Percentiles rank a stretch among this genome's conserved stretches.
These are phyloP conservation scores for Tetrahymena borealis DNA, from an alignment of 73 alveolate genomes.

Conservation along the genomic window DNA sequence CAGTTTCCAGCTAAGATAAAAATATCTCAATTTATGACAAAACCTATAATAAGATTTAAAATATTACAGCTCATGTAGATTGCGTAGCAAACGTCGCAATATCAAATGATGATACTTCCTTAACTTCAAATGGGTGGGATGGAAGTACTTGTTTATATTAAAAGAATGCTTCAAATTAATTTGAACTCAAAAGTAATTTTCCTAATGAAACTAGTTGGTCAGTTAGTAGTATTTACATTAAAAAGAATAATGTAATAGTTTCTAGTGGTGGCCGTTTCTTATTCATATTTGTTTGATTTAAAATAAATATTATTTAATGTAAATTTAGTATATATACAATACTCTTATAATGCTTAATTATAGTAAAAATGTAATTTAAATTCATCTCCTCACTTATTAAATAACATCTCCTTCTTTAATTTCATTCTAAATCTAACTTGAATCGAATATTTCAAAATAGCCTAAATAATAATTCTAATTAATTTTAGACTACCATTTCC, in stretches of 20 bases:
- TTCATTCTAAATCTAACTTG: too few relatives aligned
- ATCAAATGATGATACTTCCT: not conserved
- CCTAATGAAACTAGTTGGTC: not conserved
- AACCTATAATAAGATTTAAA: not conserved
- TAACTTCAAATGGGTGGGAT: not conserved
- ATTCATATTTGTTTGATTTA: not conserved
- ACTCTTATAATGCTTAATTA: too few relatives aligned
- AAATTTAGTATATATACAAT: too few relatives aligned
- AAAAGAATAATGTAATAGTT: not conserved
- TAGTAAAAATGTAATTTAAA: too few relatives aligned
- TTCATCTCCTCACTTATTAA: too few relatives aligned
- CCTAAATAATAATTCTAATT: too few relatives aligned
- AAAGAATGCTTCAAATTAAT: not conserved
- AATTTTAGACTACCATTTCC: too few relatives aligned
- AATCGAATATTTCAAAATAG: too few relatives aligned
- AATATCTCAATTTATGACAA: not conserved
- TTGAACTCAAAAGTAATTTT: not conserved
- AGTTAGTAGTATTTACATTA: not conserved
- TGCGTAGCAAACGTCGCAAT: not conserved
- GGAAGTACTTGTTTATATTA: not conserved
- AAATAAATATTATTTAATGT: too few relatives aligned
- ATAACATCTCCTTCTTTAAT: too few relatives aligned
- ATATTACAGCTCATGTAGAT: not conserved
- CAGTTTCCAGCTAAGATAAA: not conserved
- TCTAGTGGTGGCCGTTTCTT: not conserved